Percentiles rank a stretch among this genome's conserved stretches.
Evolutionary conservation across 2,329 filamentous ascomycete species (phyloP).

Genomic region (Talaromyces sp.): DNA sequence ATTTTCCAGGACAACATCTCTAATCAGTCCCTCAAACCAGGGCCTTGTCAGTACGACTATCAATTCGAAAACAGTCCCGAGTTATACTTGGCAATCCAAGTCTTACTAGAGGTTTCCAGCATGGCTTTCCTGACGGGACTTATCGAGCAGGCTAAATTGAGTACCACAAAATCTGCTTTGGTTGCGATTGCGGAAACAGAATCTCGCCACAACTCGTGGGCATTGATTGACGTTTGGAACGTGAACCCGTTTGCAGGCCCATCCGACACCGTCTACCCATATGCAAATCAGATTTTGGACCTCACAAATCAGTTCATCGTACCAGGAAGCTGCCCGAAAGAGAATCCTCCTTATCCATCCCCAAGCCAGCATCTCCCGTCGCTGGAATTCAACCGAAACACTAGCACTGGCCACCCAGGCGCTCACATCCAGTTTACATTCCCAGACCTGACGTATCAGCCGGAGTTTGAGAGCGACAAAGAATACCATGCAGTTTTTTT

Average conservation of each 20-base stretch:
- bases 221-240: constrained; percentile 37
- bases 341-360: not conserved
- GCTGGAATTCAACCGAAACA: not conserved
- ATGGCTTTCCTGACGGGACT: not conserved
- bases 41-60: constrained; percentile 29
- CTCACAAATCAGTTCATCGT: not conserved
- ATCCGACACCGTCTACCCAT: constrained; percentile 31
- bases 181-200: constrained; percentile 34
- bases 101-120: not conserved
- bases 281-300: not conserved
- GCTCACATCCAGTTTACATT: not conserved
- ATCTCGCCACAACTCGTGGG: constrained; percentile 37
- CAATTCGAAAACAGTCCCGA: constrained; percentile 11
- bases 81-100: not conserved
- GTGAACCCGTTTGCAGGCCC: constrained; percentile 37
- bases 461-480: not conserved
- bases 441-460: not conserved
- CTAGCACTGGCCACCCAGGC: not conserved
- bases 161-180: constrained; percentile 31
- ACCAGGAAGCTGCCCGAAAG: not conserved
- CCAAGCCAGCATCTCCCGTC: not conserved
- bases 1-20: constrained; percentile 43
- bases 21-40: constrained; percentile 36
- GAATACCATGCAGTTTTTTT: not conserved
- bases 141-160: constrained; percentile 19